Evolutionary conservation across 2,329 filamentous ascomycete species (phyloP).

Genomic region (Claviceps quebecensis): DNA sequence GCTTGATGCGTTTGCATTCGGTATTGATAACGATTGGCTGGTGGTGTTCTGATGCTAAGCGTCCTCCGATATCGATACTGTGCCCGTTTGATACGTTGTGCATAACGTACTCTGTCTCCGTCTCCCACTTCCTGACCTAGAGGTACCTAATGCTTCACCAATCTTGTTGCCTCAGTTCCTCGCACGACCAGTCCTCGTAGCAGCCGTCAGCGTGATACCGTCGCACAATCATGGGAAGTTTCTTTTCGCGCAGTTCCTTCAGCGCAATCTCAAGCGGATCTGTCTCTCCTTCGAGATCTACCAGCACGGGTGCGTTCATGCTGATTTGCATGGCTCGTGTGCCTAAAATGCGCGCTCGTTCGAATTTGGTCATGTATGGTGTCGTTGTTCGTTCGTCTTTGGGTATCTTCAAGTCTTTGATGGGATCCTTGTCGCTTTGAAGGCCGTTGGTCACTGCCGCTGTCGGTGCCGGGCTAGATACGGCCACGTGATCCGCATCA

Average conservation of each 20-base stretch:
- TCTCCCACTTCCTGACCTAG: too few species aligned
- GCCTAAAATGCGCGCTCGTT: conserved; percentile 82
- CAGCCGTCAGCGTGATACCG: conserved; percentile 94
- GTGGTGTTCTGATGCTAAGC: too few species aligned
- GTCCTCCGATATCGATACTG: too few species aligned
- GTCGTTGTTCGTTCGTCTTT: conserved; percentile 82
- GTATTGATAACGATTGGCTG: too few species aligned
- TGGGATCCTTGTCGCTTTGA: conserved; percentile 39
- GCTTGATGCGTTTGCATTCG: too few species aligned
- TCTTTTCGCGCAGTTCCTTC: conserved; percentile 96
- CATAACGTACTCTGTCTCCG: too few species aligned
- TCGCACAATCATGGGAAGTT: conserved; percentile 89
- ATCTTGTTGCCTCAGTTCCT: conserved; percentile 62
- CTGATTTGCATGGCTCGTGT: conserved; percentile 93
- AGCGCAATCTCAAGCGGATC: conserved; percentile 95
- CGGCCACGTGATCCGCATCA: conserved; percentile 45
- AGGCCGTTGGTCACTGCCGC: conserved; percentile 38
- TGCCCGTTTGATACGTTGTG: too few species aligned
- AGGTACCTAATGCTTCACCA: too few species aligned
- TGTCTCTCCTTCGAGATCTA: conserved; percentile 94
- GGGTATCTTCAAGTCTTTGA: conserved; percentile 77
- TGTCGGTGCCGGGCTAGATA: conserved; percentile 33
- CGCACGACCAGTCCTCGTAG: conserved; percentile 99
- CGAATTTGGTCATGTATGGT: conserved; percentile 99
- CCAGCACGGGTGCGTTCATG: conserved; percentile 94